Evolutionary conservation across 2,329 filamentous ascomycete species (phyloP).

Genomic region (Podosphaera xanthii): DNA sequence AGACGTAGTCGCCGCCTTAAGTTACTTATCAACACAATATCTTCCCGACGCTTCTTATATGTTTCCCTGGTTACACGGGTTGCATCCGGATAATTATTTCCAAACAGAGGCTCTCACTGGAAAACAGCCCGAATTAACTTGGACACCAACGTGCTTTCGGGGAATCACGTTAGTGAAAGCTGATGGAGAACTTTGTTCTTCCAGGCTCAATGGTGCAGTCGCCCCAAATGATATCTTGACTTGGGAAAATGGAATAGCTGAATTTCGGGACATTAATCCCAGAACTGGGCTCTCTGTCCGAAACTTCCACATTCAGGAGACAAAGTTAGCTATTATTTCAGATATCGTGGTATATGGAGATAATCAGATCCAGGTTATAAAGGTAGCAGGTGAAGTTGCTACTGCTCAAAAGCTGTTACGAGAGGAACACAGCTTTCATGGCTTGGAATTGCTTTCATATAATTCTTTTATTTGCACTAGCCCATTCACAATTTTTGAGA

Average conservation of each 20-base stretch:
- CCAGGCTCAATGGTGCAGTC: conserved; percentile 71
- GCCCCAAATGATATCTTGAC: conserved; percentile 59
- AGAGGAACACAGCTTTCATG: conserved; percentile 33
- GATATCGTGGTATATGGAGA: conserved; percentile 88
- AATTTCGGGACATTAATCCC: conserved; percentile 66
- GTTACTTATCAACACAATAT: conserved; percentile 55
- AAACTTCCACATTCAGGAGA: conserved; percentile 90
- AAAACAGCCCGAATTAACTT: conserved; percentile 45
- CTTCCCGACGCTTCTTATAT: conserved; percentile 67
- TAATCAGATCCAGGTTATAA: conserved; percentile 34
- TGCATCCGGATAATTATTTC: conserved; percentile 71
- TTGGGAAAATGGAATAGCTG: conserved; percentile 19
- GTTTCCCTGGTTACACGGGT: conserved; percentile 89
- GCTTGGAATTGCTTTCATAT: conserved; percentile 37
- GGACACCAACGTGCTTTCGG: conserved; percentile 53
- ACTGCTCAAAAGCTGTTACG: conserved; percentile 58
- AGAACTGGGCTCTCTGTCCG: conserved; percentile 80
- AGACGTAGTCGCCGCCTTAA: conserved; percentile 47
- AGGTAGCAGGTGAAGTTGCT: conserved; percentile 46
- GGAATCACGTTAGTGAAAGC: conserved; percentile 74
- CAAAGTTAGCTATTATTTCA: conserved; percentile 68
- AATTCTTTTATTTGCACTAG: conserved; percentile 61
- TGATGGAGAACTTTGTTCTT: conserved; percentile 49
- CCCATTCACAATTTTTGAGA: conserved; percentile 49
- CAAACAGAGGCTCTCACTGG: conserved; percentile 79